Base-by-base conservation (phyloP, 192 early-diverging fungal species). In the Coemansia brasiliensis region DNA sequence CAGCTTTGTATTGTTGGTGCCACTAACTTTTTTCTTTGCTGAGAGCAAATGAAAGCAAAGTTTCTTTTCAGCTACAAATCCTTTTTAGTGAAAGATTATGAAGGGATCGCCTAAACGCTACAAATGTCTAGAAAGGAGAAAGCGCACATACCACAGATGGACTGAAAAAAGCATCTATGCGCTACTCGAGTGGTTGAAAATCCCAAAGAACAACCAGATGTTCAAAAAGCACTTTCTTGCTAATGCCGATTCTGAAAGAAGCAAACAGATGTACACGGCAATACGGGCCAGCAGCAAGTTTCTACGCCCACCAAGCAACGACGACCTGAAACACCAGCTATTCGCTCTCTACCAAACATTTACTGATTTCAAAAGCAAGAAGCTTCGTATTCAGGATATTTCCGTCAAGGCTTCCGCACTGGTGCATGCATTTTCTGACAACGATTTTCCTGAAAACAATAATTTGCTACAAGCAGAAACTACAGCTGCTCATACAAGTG, bases 391-490 rank as follows among this genome's bases (percentile, higher is more conserved):
- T 11, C 20, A 24, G 1, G 44, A 46, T 21, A 21, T 24, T 7
- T n/a, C 44, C 24, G 15, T 46, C 3, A 21, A 46, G 44, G 24
- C 24, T 10, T 46, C 44, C 44, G 24, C 18, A 21, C 18, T 46
- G 20, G 44, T 24, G 21, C 44, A 46, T 46, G 44, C 44, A 15
- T 46, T 46, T 46, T 20, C 44, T 42, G 41, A 42, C 17, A 24
- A 46, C 15, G 20, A 24, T 46, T 46, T 11, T 35, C 32, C 32
- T 5, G 32, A 35, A n/a, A n/a, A n/a, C n/a, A n/a, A n/a, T 10
- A 7, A 35, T 29, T 29, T 29, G 6, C 6, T 29, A 10, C 32
- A 35, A 35, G 32, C 32, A 7, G 32, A 35, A 5, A 35, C 32
- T n/a, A n/a, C n/a, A n/a, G n/a, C n/a, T n/a, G n/a, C n/a, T n/a